Percentiles rank a stretch among this genome's conserved stretches.
These are phyloP conservation scores for Cucumis hystrix DNA, from an alignment of 306 rosid species.

Conservation along the genomic window DNA sequence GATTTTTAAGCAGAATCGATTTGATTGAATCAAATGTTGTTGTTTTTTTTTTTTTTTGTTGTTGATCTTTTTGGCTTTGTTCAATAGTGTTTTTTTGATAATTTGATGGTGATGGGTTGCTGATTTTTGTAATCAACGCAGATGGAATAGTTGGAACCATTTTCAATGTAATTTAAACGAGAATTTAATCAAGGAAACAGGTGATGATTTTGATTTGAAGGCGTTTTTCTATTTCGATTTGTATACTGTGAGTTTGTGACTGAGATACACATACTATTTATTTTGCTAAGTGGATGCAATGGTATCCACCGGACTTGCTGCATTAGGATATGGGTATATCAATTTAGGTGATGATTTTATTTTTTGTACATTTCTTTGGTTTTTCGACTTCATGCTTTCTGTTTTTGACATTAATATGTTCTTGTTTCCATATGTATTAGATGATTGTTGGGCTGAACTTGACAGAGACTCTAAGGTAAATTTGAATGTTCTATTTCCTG, in stretches of 20 bases:
- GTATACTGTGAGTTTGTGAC: background rate
- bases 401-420: background rate
- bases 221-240: background rate
- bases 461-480: slow-evolving; percentile 42
- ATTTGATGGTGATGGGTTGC: background rate
- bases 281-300: slow-evolving; percentile 49
- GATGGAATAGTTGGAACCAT: slow-evolving; percentile 83
- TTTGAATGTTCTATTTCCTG: background rate
- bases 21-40: background rate
- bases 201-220: slow-evolving; percentile 15
- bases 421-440: slow-evolving; percentile 11
- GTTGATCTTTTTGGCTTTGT: background rate
- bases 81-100: background rate
- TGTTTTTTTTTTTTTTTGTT: background rate
- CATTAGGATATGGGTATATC: slow-evolving; percentile 46
- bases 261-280: background rate
- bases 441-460: slow-evolving; percentile 83
- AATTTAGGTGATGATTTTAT: slow-evolving; percentile 36
- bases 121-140: slow-evolving; percentile 7
- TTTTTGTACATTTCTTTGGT: background rate
- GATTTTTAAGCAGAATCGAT: background rate
- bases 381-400: background rate
- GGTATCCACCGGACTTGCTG: slow-evolving; percentile 62
- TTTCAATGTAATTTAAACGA: slow-evolving; percentile 46
- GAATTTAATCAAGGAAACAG: slow-evolving; percentile 44